A percentile compares a stretch with the other conserved stretches of the same genome.
phyloP scores from a whole-genome alignment of 768 basidiomycete genomes.

The Chalciporus pseudorubinellus region DNA sequence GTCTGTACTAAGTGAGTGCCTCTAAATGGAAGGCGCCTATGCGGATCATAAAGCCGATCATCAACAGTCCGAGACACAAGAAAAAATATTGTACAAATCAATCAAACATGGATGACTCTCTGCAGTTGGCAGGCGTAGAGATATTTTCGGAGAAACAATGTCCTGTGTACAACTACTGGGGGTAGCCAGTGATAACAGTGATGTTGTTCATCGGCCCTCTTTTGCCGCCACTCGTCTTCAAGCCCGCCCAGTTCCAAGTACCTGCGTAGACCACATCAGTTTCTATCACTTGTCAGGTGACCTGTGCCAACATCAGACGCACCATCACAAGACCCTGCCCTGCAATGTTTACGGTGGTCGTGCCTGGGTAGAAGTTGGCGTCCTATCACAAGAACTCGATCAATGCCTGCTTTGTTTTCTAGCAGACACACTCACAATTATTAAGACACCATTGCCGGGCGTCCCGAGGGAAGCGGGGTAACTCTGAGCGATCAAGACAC shows the following conservation, averaged over 20 bases:
- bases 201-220: conserved; percentile 35
- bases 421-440: conserved; percentile 45
- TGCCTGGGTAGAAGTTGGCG: conserved; percentile 45
- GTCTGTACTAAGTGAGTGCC: neutral
- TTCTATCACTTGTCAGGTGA: too few species aligned
- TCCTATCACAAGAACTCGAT: conserved; percentile 31
- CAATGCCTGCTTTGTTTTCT: neutral
- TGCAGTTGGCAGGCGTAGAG: too few species aligned
- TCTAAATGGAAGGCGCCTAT: conserved; percentile 7
- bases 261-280: conserved; percentile 26
- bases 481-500: conserved; percentile 62
- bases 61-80: neutral
- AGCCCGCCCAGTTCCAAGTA: conserved; percentile 49
- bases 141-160: neutral
- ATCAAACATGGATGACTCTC: neutral
- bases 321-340: conserved; percentile 42
- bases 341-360: conserved; percentile 57
- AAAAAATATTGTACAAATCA: neutral
- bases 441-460: conserved; percentile 54
- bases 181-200: conserved; percentile 33
- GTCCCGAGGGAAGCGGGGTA: conserved; percentile 52
- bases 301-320: too few species aligned
- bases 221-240: conserved; percentile 45
- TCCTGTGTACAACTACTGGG: conserved; percentile 11
- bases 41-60: neutral